Conservation (phyloP, 2,329 filamentous ascomycete species). For the Aschersonia sp. region DNA sequence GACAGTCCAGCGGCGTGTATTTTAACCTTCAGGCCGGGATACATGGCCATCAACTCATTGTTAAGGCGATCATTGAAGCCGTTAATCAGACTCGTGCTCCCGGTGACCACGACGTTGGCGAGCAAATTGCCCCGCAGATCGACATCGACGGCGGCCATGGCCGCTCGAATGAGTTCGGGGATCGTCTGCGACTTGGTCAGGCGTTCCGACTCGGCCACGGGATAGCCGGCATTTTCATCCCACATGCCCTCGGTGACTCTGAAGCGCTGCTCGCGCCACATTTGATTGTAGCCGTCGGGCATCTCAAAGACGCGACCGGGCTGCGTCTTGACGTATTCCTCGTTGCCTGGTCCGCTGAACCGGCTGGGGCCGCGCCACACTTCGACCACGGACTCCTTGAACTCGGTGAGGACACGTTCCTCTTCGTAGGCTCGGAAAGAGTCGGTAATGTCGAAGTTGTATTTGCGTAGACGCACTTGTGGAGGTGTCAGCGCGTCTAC, state of each 20-base stretch:
- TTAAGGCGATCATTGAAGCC: constrained; percentile 87
- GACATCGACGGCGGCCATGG: constrained; percentile 70
- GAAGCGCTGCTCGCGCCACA: constrained; percentile 83
- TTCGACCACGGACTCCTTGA: constrained; percentile 95
- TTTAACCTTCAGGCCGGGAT: constrained; percentile 74
- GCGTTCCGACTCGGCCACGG: constrained; percentile 27
- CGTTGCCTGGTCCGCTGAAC: constrained; percentile 50
- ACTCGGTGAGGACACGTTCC: constrained; percentile 85
- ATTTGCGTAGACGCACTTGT: constrained; percentile 61
- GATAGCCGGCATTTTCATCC: constrained; percentile 65
- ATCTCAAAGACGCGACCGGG: constrained; percentile 90
- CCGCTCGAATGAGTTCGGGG: constrained; percentile 64
- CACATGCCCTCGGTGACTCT: constrained; percentile 80
- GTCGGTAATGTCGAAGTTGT: constrained; percentile 42
- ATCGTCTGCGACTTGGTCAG: constrained; percentile 64
- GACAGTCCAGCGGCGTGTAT: constrained; percentile 77
- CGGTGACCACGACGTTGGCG: constrained; percentile 84
- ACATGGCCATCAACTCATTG: constrained; percentile 66
- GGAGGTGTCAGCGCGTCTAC: constrained; percentile 77
- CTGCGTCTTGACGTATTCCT: constrained; percentile 58
- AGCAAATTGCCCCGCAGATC: constrained; percentile 76
- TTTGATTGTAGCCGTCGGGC: constrained; percentile 90
- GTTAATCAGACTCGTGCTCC: constrained; percentile 73
- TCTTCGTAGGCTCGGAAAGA: constrained; percentile 79
- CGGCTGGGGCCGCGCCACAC: constrained; percentile 74